Conservation (phyloP, 1,139 yeast genomes). For the Yamadazyma diddensiae region DNA sequence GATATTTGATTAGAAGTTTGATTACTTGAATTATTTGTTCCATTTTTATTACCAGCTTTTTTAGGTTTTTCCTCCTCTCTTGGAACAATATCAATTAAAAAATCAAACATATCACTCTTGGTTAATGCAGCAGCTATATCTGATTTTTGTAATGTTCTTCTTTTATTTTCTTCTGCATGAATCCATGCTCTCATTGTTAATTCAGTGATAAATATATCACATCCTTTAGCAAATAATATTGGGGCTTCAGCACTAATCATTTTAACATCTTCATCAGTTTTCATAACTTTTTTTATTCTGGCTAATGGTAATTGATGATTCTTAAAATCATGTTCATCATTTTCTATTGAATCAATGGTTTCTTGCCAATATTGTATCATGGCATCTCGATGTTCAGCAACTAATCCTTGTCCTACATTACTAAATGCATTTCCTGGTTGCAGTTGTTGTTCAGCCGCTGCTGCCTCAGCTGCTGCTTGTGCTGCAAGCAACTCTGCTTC, state of each 20-base stretch:
- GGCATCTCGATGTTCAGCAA: conserved; percentile 76
- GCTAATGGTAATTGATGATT: conserved; percentile 94
- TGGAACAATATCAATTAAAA: conserved; percentile 92
- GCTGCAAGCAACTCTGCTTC: conserved; percentile 40
- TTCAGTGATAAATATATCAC: conserved; percentile 95
- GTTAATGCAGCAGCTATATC: conserved; percentile 96
- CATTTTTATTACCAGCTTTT: conserved; percentile 17
- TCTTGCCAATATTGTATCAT: conserved; percentile 98
- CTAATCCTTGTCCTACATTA: conserved; percentile 91
- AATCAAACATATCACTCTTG: conserved; percentile 95
- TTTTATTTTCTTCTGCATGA: conserved; percentile 92
- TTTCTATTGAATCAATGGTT: conserved; percentile 85
- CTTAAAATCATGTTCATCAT: conserved; percentile 86
- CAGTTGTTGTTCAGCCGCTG: conserved; percentile 44
- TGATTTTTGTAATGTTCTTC: conserved; percentile 88
- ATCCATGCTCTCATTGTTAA: conserved; percentile 99
- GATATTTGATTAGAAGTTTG: background rate
- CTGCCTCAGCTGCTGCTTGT: conserved; percentile 51
- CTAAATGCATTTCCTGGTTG: conserved; percentile 72
- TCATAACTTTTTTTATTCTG: conserved; percentile 93
- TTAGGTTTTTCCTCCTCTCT: conserved; percentile 67
- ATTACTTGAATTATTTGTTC: conserved; percentile 5
- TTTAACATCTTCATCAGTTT: conserved; percentile 94
- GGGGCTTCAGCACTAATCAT: conserved; percentile 99
- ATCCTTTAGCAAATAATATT: conserved; percentile 92